phyloP scores from a whole-genome alignment of 805 yeast genomes.

The Scheffersomyces lignosus region DNA sequence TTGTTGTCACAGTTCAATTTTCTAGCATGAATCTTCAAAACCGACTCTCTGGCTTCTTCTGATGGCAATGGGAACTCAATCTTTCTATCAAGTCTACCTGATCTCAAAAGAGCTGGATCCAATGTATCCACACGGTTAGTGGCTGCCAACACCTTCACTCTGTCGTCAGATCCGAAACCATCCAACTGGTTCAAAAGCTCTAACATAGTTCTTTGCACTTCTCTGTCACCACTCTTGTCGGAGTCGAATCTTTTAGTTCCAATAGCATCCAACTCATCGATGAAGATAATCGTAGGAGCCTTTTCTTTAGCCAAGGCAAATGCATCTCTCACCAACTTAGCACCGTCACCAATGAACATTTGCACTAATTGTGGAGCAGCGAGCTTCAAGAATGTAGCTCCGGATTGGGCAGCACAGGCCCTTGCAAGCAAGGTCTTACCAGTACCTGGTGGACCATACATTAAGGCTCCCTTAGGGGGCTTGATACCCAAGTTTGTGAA shows the following conservation, averaged over 20 bases:
- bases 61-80: slow-evolving; percentile 97
- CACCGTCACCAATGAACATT: slow-evolving; percentile 50
- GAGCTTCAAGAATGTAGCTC: slow-evolving; percentile 44
- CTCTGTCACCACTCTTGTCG: slow-evolving; percentile 47
- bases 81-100: slow-evolving; percentile 97
- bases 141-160: slow-evolving; percentile 97
- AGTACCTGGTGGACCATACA: slow-evolving; percentile 52
- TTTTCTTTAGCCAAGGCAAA: slow-evolving; percentile 48
- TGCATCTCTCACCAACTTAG: slow-evolving; percentile 46
- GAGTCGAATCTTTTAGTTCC: slow-evolving; percentile 48
- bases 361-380: slow-evolving; percentile 50
- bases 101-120: slow-evolving; percentile 97
- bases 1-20: slow-evolving; percentile 88
- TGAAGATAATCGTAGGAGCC: slow-evolving; percentile 47
- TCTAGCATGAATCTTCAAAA: slow-evolving; percentile 94
- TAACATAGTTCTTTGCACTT: slow-evolving; percentile 51
- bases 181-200: slow-evolving; percentile 58
- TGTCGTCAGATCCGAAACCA: slow-evolving; percentile 96
- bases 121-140: slow-evolving; percentile 98
- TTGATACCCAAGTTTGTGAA: slow-evolving; percentile 92
- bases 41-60: slow-evolving; percentile 96
- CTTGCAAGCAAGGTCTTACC: slow-evolving; percentile 49
- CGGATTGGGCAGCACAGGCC: slow-evolving; percentile 49
- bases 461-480: slow-evolving; percentile 48
- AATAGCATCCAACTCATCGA: slow-evolving; percentile 49